Base-by-base conservation (phyloP, 2,329 filamentous ascomycete species). In the Trichoderma cornu-damae region DNA sequence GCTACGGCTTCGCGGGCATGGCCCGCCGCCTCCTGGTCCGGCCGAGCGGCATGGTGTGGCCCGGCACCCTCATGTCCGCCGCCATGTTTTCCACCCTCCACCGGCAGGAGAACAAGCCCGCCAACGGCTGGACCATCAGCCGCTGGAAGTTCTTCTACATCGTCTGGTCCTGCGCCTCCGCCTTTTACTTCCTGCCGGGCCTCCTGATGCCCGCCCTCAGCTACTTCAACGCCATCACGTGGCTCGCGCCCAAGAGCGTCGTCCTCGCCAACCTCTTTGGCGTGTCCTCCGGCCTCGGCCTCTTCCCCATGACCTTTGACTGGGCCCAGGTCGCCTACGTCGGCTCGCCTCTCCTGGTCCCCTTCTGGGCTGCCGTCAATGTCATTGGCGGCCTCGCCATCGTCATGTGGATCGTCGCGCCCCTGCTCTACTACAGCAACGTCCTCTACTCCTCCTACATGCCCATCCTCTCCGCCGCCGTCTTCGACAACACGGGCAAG, bases 321-420 rank as follows among this genome's bases (percentile, higher is more conserved):
- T 96, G 90, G 90, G 88, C 89, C 0, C 90, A 96, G 68, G 86
- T 96, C 61, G 90, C 90, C 0, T 87, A 93, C 67, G 94, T 95
- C 64, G 90, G 90, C 14, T 94, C 89, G 3, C 90, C 88, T 0
- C 76, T 95, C 6, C 79, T 94, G 14, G 90, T 90, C 0, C 90
- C 90, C 0, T 94, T 93, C 70, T 91, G 90, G 89, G 87, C 89
- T 38, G 87, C 89, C 7, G 83, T 92, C 72, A 94, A 94, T 66
- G 89, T 94, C 35, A 83, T 94, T 26, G 88, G 86, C 58, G 90
- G 89, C 4, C 77, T 94, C 49, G 83, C 90, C 2, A 73, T 91
- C 47, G 87, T 94, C 52, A 93, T 94, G 86, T 94, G 89, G 89
- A 81, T 93, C 55, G 72, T 89, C 30, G 89, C 89, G 1, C 89